These are phyloP conservation scores for Aspergillus bridgeri DNA, from an alignment of 495 filamentous ascomycete species.

Conservation along the genomic window DNA sequence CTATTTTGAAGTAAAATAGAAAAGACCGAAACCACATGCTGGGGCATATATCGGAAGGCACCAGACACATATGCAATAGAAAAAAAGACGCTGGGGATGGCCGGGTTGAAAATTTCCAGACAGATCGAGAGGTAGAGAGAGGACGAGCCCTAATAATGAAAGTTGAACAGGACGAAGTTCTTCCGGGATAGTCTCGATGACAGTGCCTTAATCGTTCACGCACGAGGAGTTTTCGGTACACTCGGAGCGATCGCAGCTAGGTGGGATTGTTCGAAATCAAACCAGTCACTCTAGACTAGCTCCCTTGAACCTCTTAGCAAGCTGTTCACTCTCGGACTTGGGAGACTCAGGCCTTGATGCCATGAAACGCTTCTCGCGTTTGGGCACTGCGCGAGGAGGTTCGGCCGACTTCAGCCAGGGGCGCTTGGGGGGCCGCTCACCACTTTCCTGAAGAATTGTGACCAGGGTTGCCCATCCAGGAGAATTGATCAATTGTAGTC, in stretches of 20 bases:
- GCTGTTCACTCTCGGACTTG: constrained; percentile 60
- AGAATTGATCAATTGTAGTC: constrained; percentile 75
- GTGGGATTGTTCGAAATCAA: constrained; percentile 6
- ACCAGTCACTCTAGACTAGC: constrained; percentile 75
- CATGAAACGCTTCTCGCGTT: constrained; percentile 28
- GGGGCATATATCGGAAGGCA: not conserved
- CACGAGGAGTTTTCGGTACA: not conserved
- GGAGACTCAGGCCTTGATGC: constrained; percentile 40
- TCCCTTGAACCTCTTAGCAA: constrained; percentile 99
- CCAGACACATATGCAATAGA: not conserved
- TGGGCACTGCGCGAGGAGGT: constrained; percentile 34
- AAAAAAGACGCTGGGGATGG: not conserved
- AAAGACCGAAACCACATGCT: not conserved
- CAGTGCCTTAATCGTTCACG: constrained; percentile 3
- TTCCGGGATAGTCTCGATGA: not conserved
- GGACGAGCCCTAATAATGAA: not conserved
- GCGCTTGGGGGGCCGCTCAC: constrained; percentile 92
- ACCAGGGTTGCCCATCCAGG: constrained; percentile 90
- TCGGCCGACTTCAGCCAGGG: constrained; percentile 49
- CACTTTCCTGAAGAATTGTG: constrained; percentile 88
- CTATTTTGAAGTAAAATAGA: not conserved
- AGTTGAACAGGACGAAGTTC: not conserved
- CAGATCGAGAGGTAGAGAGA: not conserved
- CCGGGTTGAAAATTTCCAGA: not conserved
- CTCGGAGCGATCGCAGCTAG: not conserved